phyloP scores from a whole-genome alignment of 2,329 filamentous ascomycete genomes.

The Nemania sp. region DNA sequence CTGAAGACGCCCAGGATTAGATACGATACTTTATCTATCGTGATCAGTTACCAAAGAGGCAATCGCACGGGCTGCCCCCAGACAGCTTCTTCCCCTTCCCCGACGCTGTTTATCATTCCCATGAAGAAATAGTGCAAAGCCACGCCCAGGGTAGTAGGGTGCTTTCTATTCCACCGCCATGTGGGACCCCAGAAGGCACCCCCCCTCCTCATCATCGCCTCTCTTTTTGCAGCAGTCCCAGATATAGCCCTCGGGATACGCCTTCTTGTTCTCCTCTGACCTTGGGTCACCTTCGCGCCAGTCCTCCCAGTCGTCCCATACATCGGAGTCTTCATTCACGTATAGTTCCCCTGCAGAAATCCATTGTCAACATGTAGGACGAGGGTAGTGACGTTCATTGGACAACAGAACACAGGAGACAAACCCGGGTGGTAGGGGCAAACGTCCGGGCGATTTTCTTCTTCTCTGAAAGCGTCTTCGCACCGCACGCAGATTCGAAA shows the following conservation, averaged over 20 bases:
- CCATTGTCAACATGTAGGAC: not conserved
- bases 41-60: no score
- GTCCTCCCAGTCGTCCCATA: constrained; percentile 7
- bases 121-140: no score
- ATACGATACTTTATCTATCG: no score
- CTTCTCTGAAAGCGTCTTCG: constrained; percentile 7
- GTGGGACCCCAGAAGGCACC: constrained; percentile 6
- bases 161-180: not conserved
- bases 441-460: constrained; percentile 1
- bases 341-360: not conserved
- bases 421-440: constrained; percentile 13
- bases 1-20: no score
- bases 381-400: no score
- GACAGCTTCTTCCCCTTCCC: no score
- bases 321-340: not conserved
- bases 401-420: not conserved
- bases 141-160: no score
- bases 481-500: constrained; percentile 7
- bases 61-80: no score
- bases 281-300: not conserved
- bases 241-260: constrained; percentile 5
- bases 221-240: constrained; percentile 8
- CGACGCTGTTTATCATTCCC: no score
- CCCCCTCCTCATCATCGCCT: not conserved
- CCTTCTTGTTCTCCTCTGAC: not conserved